Base-by-base conservation (phyloP, 2,329 filamentous ascomycete species). In the Diplodia intermedia region DNA sequence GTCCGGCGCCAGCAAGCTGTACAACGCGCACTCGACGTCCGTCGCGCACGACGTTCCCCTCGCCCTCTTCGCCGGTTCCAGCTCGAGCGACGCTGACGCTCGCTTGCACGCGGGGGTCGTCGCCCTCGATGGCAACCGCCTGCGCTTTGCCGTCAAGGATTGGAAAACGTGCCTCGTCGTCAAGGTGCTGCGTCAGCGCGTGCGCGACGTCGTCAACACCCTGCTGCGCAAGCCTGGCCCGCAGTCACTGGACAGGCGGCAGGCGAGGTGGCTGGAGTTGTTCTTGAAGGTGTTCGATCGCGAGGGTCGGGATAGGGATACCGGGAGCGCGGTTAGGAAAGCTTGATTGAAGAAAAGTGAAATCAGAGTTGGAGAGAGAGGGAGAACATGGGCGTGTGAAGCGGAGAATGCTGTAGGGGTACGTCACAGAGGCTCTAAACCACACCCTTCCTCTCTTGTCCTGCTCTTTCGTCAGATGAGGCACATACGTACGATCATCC, bases 161-260 rank as follows among this genome's bases (percentile, higher is more conserved):
- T 98, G 94, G 94, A 96, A 94, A 80, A 90, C 90, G 0, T 90
- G 95, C 85, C 86, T 97, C 43, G 93, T 91, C n/a, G 82, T 99
- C 75, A 97, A 97, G 80, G 88, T 89, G 6, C 82, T 98, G 65
- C 87, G 93, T 23, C 82, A 84, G 1, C 86, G 91, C 31, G 82
- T 97, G 20, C 88, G 90, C 71, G 93, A 97, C 71, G 86, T 96
- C 50, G 83, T 97, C 56, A 88, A 87, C 0, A 85, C 86, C 36
- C 86, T 87, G 26, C 93, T 96, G 81, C 90, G 88, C 78, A 78
- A 76, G 50, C 80, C 82, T 4, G 79, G 79, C 1, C 71, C 79
- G 20, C 75, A 77, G 43, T 18, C 43, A 61, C 26, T 83, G 67
- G 75, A 75, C 2, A 77, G 77, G 53, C 76, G 79, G 50, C 78